These are phyloP conservation scores for Acer yangbiense DNA, from an alignment of 345 rosid species.

Conservation along the genomic window DNA sequence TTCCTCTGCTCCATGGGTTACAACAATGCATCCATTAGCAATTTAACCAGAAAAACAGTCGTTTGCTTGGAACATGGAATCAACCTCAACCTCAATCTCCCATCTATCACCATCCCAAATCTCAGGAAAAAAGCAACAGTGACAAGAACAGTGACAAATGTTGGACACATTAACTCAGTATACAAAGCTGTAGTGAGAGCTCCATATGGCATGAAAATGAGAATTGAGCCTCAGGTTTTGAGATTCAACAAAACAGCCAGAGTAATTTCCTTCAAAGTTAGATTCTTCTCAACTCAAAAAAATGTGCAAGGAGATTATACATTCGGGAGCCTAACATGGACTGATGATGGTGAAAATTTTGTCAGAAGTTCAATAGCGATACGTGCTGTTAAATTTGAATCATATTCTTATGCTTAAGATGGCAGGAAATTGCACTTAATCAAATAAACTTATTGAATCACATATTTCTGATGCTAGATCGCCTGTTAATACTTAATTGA, in stretches of 20 bases:
- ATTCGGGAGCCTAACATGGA: slow-evolving; percentile 70
- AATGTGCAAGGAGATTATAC: slow-evolving; percentile 42
- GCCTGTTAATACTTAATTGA: too few relatives aligned
- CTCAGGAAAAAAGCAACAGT: slow-evolving; percentile 39
- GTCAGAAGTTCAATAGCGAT: slow-evolving; percentile 57
- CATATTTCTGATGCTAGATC: too few relatives aligned
- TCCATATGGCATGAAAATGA: slow-evolving; percentile 44
- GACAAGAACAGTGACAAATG: slow-evolving; percentile 52
- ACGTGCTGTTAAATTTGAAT: slow-evolving; percentile 20
- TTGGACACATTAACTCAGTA: slow-evolving; percentile 42
- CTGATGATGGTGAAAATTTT: slow-evolving; percentile 50
- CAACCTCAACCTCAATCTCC: slow-evolving; percentile 47
- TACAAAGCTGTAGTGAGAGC: slow-evolving; percentile 39
- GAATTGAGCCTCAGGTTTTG: slow-evolving; percentile 43
- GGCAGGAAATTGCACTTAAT: neutral
- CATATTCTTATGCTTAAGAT: slow-evolving; percentile 11
- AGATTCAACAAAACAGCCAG: slow-evolving; percentile 38
- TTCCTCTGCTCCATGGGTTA: slow-evolving; percentile 48
- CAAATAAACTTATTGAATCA: too few relatives aligned
- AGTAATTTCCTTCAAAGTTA: slow-evolving; percentile 41
- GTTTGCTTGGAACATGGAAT: slow-evolving; percentile 32
- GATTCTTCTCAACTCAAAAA: slow-evolving; percentile 27
- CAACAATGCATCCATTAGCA: slow-evolving; percentile 35
- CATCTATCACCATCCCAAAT: slow-evolving; percentile 50
- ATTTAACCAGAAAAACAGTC: slow-evolving; percentile 25